Percentiles rank a stretch among this genome's conserved stretches.
Conservation (phyloP, 805 yeast species). For the Cyberlindnera mississippiensis region DNA sequence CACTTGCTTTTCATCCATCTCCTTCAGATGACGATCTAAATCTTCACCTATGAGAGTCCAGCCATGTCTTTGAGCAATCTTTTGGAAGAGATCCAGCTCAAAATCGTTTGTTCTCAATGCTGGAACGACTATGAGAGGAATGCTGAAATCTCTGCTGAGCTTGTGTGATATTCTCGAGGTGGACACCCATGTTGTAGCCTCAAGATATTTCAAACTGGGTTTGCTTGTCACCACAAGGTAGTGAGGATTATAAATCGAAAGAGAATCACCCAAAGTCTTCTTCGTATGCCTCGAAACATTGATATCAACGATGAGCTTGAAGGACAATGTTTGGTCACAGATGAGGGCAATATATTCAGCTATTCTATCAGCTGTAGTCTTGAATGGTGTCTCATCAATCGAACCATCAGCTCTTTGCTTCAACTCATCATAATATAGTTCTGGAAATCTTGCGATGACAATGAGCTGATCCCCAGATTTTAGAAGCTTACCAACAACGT, state of each 20-base stretch:
- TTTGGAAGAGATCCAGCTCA: conserved; percentile 41
- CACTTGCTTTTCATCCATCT: conserved; percentile 9
- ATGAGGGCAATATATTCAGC: too few species aligned
- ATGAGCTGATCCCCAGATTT: conserved; percentile 66
- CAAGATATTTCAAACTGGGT: conserved; percentile 37
- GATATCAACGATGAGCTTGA: too few species aligned
- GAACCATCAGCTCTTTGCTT: too few species aligned
- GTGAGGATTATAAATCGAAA: too few species aligned
- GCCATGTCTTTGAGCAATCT: conserved; percentile 18
- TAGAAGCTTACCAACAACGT: conserved; percentile 51
- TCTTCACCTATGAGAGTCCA: conserved; percentile 4
- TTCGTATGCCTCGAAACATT: too few species aligned
- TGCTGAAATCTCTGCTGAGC: conserved; percentile 56
- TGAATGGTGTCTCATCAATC: too few species aligned
- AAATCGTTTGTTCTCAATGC: conserved; percentile 53
- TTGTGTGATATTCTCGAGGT: conserved; percentile 62
- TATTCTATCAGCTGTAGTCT: too few species aligned
- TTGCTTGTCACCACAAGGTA: too few species aligned
- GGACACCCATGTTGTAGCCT: conserved; percentile 54
- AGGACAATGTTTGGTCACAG: too few species aligned
- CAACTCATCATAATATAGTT: neutral
- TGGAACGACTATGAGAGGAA: conserved; percentile 67
- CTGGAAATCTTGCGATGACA: conserved; percentile 50
- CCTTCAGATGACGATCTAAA: conserved; percentile 11
- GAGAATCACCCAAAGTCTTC: too few species aligned